Evolutionary conservation across 495 filamentous ascomycete species (phyloP).

Genomic region (Aspergillus cristatus): DNA sequence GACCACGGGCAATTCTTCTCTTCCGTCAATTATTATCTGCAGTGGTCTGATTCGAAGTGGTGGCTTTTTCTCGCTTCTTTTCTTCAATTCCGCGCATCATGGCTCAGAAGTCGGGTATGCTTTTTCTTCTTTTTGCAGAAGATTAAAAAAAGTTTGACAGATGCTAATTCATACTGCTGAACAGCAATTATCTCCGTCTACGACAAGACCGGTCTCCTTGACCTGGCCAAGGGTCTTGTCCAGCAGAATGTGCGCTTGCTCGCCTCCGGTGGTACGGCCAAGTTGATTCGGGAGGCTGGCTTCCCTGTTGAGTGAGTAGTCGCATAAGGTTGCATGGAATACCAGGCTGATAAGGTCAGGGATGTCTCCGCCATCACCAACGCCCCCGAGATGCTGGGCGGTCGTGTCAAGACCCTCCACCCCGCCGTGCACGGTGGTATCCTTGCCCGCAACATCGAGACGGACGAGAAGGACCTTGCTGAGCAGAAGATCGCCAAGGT

Average conservation of each 20-base stretch:
- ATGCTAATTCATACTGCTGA: slow-evolving; percentile 2
- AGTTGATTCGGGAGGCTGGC: slow-evolving; percentile 88
- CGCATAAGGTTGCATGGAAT: slow-evolving; percentile 1
- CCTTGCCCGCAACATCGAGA: slow-evolving; percentile 81
- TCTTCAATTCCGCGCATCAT: too few relatives aligned
- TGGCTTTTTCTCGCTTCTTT: too few relatives aligned
- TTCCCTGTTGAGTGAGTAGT: slow-evolving; percentile 78
- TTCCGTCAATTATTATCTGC: not conserved
- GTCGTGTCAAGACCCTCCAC: slow-evolving; percentile 95
- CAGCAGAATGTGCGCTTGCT: slow-evolving; percentile 86
- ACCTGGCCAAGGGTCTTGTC: slow-evolving; percentile 89
- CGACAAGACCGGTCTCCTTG: slow-evolving; percentile 93
- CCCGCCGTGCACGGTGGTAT: slow-evolving; percentile 91
- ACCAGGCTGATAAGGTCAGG: slow-evolving; percentile 36
- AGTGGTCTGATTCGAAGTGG: too few relatives aligned
- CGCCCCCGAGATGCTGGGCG: slow-evolving; percentile 95
- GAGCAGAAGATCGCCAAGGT: slow-evolving; percentile 97
- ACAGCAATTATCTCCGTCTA: slow-evolving; percentile 95
- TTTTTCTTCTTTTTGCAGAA: not conserved
- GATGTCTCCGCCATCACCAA: slow-evolving; percentile 96
- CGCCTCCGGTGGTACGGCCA: slow-evolving; percentile 88
- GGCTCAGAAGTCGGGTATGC: slow-evolving; percentile 5
- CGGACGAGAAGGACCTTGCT: slow-evolving; percentile 92
- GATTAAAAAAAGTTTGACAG: too few relatives aligned
- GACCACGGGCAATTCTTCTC: too few relatives aligned